Evolutionary conservation across 345 rosid genomes (phyloP), one percentile per base, ranked within the genome.

Genomic region (Bretschneidera sinensis): DNA sequence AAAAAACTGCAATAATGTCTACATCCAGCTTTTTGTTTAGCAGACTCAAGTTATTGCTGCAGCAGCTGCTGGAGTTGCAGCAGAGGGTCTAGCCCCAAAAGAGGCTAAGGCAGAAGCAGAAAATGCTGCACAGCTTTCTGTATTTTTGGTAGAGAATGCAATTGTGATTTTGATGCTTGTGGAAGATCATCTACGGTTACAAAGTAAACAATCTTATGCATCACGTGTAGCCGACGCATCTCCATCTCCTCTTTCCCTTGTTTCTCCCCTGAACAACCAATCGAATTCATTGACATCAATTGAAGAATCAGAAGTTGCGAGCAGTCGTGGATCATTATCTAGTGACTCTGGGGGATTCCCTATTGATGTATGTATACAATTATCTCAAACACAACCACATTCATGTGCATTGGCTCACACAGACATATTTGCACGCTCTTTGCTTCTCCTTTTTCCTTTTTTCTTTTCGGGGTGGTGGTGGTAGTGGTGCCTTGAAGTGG

Each of bases 21-120:
- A 65, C 60, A 59, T 66, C 31, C 47, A 62, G 58, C 54, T 50
- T 66, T 65, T 75, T 65, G 60, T 67, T 75, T 76, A 50, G 81
- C 91, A 95, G 99, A 95, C 97, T 75, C 96, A 95, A 79, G 92
- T 95, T 76, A 95, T 95, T 83, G 99, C 99, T 49, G 95, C 97
- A 21, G 96, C 97, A 21, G 96, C 99, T 74, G 99, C 96, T 81
- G 97, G 97, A 68, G 97, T 91, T 71, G 97, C 99, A 34, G 99
- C 99, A 43, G 99, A 82, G 76, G 95, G 97, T 63, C 78, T 95
- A 65, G 71, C 99, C 34, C 95, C 99, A 34, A 75, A 72, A 71
- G 86, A 88, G 52, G 89, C 99, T 31, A 95, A 83, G 75, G 83
- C 74, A 63, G 96, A 89, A 79, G 92, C 97, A 60, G 88, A 88